These are phyloP conservation scores for Pseudopediastrum boryanum DNA, from an alignment of 139 green algal species.

Conservation along the genomic window DNA sequence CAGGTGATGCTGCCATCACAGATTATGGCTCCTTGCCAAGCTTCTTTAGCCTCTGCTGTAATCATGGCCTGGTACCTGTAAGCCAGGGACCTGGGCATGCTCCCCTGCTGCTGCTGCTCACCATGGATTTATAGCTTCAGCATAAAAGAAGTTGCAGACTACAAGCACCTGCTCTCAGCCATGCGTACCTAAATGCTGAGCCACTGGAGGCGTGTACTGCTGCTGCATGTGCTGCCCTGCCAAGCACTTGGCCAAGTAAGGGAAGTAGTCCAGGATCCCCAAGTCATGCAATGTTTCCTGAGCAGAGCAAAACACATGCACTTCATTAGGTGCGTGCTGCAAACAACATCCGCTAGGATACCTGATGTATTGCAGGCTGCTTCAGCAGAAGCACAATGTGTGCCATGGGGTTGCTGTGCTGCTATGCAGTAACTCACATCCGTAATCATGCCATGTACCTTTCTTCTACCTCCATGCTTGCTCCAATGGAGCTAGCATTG, in stretches of 20 bases:
- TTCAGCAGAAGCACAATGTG: not conserved
- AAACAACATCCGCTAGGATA: not conserved
- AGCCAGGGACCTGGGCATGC: not conserved
- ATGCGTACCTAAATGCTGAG: not conserved
- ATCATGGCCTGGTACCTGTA: not conserved
- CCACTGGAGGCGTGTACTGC: not conserved
- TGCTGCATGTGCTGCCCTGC: not conserved
- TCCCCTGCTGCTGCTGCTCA: not conserved
- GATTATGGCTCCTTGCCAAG: too few species aligned
- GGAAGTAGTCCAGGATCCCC: slow-evolving; percentile 52
- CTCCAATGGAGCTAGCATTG: not conserved
- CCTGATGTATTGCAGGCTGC: too few species aligned
- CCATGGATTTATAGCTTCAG: not conserved
- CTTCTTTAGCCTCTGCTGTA: too few species aligned
- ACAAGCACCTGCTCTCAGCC: not conserved
- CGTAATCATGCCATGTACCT: too few species aligned
- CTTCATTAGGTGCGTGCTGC: not conserved
- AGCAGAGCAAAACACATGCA: not conserved
- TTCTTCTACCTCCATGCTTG: too few species aligned
- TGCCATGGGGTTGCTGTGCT: too few species aligned
- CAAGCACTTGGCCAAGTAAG: slow-evolving; percentile 46
- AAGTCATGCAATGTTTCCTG: slow-evolving; percentile 52
- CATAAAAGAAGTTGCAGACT: not conserved
- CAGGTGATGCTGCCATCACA: too few species aligned
- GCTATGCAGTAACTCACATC: not conserved